These are phyloP conservation scores for Yamadazyma aaseri DNA, from an alignment of 1,139 yeast genomes.

Conservation along the genomic window DNA sequence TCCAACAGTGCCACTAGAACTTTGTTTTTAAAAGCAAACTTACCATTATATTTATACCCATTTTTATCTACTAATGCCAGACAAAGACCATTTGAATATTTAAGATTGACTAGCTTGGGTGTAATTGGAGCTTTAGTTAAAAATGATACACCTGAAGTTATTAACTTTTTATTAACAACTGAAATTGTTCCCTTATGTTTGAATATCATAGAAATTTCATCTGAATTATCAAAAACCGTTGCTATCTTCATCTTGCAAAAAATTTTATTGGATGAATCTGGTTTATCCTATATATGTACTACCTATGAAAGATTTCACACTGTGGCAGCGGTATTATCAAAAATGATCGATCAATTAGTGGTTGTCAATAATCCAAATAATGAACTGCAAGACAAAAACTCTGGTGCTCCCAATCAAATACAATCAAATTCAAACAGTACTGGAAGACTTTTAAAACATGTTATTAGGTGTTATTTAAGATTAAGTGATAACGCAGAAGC, in stretches of 20 bases:
- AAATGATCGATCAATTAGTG: conserved; percentile 81
- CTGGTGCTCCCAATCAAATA: conserved; percentile 33
- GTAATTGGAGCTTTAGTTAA: conserved; percentile 96
- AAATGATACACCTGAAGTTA: conserved; percentile 94
- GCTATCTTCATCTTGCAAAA: conserved; percentile 95
- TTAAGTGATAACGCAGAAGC: conserved; percentile 90
- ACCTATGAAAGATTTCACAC: conserved; percentile 94
- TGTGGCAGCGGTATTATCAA: conserved; percentile 81
- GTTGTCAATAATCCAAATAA: conserved; percentile 8
- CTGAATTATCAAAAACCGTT: conserved; percentile 91
- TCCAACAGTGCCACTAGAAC: conserved; percentile 89
- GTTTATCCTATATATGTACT: conserved; percentile 88
- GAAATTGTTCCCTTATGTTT: conserved; percentile 94
- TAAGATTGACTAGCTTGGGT: conserved; percentile 88
- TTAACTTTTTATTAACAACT: conserved; percentile 83
- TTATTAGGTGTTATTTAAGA: conserved; percentile 89
- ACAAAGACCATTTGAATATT: conserved; percentile 89
- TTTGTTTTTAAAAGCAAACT: conserved; percentile 81
- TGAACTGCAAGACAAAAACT: conserved; percentile 4
- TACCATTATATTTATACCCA: conserved; percentile 90
- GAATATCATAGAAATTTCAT: conserved; percentile 92
- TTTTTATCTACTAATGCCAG: conserved; percentile 89
- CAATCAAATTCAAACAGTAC: conserved; percentile 45
- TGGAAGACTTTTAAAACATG: conserved; percentile 85
- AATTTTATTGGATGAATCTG: conserved; percentile 87